Evolutionary conservation across 2,329 filamentous ascomycete genomes (phyloP).

Genomic region (Dendrostoma leiphaemia): DNA sequence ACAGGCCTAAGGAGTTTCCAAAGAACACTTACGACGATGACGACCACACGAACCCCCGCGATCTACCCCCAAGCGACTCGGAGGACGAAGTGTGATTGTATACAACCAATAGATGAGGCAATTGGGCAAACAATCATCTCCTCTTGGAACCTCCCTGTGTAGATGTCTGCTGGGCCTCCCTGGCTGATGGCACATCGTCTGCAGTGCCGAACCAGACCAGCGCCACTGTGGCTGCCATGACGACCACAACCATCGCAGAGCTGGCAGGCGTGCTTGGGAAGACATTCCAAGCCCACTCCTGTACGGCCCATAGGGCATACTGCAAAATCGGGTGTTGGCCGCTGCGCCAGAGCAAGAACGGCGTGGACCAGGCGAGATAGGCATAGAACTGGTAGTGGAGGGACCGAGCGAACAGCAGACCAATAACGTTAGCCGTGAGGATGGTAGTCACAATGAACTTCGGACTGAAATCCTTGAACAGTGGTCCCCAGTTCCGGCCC

Average conservation of each 20-base stretch:
- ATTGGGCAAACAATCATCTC: not conserved
- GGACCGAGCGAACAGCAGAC: slow-evolving; percentile 81
- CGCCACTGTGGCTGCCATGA: slow-evolving; percentile 65
- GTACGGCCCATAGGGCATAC: slow-evolving; percentile 68
- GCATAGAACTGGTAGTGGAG: slow-evolving; percentile 96
- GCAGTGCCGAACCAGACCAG: slow-evolving; percentile 59
- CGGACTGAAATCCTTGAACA: slow-evolving; percentile 41
- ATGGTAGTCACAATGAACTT: slow-evolving; percentile 75
- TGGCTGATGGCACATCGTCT: slow-evolving; percentile 28
- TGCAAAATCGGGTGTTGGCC: slow-evolving; percentile 66
- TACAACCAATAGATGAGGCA: not conserved
- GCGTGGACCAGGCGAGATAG: slow-evolving; percentile 86
- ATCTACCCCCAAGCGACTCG: slow-evolving; percentile 79
- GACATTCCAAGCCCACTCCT: slow-evolving; percentile 94
- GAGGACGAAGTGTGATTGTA: slow-evolving; percentile 58
- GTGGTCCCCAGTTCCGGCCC: slow-evolving; percentile 5
- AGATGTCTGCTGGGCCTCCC: not conserved
- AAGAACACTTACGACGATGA: slow-evolving; percentile 63
- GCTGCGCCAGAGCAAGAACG: slow-evolving; percentile 81
- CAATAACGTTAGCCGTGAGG: slow-evolving; percentile 73
- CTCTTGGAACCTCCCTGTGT: not conserved
- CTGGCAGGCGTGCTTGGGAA: slow-evolving; percentile 71
- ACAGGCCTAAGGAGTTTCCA: slow-evolving; percentile 76
- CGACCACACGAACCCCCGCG: slow-evolving; percentile 77
- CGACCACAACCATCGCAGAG: slow-evolving; percentile 64